Evolutionary conservation across 2,329 filamentous ascomycete genomes (phyloP).

Genomic region (Paramyrothecium roridum): DNA sequence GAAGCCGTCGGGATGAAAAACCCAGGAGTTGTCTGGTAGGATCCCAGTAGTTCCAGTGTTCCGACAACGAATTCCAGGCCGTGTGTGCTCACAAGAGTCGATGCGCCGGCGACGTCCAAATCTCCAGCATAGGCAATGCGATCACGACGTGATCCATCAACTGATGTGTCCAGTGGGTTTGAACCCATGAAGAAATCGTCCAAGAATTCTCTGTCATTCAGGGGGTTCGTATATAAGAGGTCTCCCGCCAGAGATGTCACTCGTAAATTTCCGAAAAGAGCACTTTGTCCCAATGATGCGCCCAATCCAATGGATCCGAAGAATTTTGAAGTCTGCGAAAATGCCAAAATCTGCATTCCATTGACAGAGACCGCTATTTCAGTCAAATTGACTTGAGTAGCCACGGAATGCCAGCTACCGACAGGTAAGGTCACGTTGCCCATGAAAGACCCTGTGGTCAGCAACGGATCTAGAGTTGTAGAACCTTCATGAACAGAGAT

Average conservation of each 20-base stretch:
- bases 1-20: conserved; percentile 28
- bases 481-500: conserved; percentile 1
- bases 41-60: conserved; percentile 22
- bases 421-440: neutral
- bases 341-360: too few relatives aligned
- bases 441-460: neutral
- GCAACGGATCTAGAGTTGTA: neutral
- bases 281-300: conserved; percentile 1
- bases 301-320: conserved; percentile 4
- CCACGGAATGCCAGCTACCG: neutral
- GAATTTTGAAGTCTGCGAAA: neutral
- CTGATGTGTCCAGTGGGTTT: conserved; percentile 25
- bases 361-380: too few relatives aligned
- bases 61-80: conserved; percentile 19
- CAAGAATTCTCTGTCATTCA: conserved; percentile 20
- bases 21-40: conserved; percentile 21
- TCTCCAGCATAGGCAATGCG: conserved; percentile 28
- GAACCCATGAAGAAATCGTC: conserved; percentile 29
- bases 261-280: conserved; percentile 1
- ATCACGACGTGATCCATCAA: conserved; percentile 31
- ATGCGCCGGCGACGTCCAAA: conserved; percentile 21
- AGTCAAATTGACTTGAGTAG: neutral
- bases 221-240: neutral
- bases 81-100: conserved; percentile 22
- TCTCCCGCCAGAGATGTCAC: neutral